Evolutionary conservation across 2,329 filamentous ascomycete genomes (phyloP).

Genomic region (Trematosphaeria pertusa): DNA sequence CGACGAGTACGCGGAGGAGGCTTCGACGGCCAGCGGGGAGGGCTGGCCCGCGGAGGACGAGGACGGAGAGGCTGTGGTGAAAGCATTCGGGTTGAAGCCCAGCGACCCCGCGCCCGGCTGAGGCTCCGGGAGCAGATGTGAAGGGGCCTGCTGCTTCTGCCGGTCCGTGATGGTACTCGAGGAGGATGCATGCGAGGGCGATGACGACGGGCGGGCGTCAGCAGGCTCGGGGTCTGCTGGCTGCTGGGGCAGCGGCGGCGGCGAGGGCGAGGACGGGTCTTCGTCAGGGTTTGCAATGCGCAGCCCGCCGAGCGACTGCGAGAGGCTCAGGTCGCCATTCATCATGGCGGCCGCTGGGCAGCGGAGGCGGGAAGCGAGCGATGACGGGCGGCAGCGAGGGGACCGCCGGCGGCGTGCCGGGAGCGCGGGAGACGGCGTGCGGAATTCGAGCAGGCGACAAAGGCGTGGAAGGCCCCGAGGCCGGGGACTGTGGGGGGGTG

Average conservation of each 20-base stretch:
- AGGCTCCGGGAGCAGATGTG: constrained; percentile 42
- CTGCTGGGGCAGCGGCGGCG: constrained; percentile 28
- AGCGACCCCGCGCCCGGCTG: constrained; percentile 41
- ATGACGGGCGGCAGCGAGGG: constrained; percentile 25
- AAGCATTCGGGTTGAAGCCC: constrained; percentile 51
- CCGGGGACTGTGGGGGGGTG: constrained; percentile 26
- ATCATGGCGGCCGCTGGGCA: constrained; percentile 59
- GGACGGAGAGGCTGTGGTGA: constrained; percentile 38
- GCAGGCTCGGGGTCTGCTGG: constrained; percentile 10
- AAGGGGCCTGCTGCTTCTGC: constrained; percentile 36
- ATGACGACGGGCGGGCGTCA: constrained; percentile 27
- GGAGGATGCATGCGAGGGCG: constrained; percentile 41
- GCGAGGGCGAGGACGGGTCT: constrained; percentile 52
- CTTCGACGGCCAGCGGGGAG: constrained; percentile 35
- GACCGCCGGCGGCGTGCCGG: constrained; percentile 28
- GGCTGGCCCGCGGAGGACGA: constrained; percentile 30
- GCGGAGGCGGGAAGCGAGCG: constrained; percentile 30
- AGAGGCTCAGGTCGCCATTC: constrained; percentile 92
- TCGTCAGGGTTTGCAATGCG: constrained; percentile 97
- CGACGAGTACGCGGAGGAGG: constrained; percentile 37
- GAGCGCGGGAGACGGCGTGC: constrained; percentile 22
- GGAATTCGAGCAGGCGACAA: too few species aligned
- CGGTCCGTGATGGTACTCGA: constrained; percentile 49
- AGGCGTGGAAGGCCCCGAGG: constrained; percentile 36
- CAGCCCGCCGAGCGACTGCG: constrained; percentile 89